Conservation (phyloP, 2,329 filamentous ascomycete genomes). For the Cladosporium oxysporum region DNA sequence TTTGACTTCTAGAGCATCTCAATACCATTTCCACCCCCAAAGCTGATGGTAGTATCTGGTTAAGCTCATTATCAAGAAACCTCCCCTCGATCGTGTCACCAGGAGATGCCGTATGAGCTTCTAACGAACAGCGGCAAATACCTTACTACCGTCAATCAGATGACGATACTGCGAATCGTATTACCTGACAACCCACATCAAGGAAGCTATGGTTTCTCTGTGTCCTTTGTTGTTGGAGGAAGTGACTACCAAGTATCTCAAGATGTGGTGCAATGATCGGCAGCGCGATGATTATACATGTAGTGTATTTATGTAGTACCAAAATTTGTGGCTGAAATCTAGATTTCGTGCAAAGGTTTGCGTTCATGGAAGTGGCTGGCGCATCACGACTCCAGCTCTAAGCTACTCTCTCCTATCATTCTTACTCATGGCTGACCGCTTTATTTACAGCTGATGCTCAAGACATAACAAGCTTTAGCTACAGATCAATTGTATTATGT, state of each 20-base stretch:
- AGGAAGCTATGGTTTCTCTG: too few species aligned
- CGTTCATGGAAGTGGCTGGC: not conserved
- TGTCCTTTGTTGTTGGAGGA: not conserved
- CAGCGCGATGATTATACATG: not conserved
- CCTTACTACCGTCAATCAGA: too few species aligned
- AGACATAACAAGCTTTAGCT: not conserved
- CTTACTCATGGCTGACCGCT: not conserved
- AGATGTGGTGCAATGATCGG: too few species aligned
- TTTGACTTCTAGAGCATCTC: not conserved
- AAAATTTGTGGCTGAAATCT: not conserved
- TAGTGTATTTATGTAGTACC: not conserved
- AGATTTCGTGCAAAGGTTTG: not conserved
- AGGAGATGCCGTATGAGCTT: not conserved
- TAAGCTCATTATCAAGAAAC: not conserved
- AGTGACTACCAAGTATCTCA: not conserved
- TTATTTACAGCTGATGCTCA: not conserved
- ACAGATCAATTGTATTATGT: not conserved
- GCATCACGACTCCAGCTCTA: not conserved
- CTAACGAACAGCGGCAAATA: not conserved
- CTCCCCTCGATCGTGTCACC: not conserved
- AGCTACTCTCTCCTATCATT: not conserved
- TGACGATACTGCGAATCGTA: too few species aligned
- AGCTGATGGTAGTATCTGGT: not conserved
- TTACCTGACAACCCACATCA: too few species aligned
- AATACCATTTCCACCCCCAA: not conserved